phyloP scores from a whole-genome alignment of 441 rosid genomes.

The Gossypium davidsonii region DNA sequence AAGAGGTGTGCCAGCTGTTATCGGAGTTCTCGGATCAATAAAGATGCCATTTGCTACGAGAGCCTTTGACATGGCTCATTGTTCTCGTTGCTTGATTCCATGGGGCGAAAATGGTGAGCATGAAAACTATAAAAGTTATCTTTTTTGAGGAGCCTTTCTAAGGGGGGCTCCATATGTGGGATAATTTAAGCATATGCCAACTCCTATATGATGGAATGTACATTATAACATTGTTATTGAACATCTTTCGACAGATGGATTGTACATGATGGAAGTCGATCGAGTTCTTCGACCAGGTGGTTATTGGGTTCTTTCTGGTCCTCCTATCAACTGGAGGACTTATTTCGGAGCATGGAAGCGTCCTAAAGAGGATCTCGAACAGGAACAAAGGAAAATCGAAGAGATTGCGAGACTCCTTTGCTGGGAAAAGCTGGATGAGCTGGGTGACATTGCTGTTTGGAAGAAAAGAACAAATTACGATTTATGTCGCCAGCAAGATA shows the following conservation, averaged over 20 bases:
- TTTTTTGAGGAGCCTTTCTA: neutral
- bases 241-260: constrained; percentile 34
- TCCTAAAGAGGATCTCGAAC: constrained; percentile 34
- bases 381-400: constrained; percentile 37
- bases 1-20: constrained; percentile 45
- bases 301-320: constrained; percentile 49
- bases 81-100: constrained; percentile 44
- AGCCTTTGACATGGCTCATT: constrained; percentile 48
- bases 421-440: constrained; percentile 49
- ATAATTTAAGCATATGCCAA: too few species aligned
- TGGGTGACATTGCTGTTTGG: constrained; percentile 45
- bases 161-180: too few species aligned
- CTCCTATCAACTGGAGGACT: constrained; percentile 42
- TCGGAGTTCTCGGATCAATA: constrained; percentile 38
- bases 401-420: constrained; percentile 40
- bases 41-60: constrained; percentile 41
- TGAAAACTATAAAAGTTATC: neutral
- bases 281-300: constrained; percentile 51
- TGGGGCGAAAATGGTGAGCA: constrained; percentile 37
- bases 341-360: constrained; percentile 33
- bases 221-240: neutral
- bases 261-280: constrained; percentile 49
- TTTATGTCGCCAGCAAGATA: constrained; percentile 25
- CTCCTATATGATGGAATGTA: too few species aligned
- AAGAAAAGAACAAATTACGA: constrained; percentile 33